Percentiles rank a stretch among this genome's conserved stretches.
Conservation (phyloP, 208 protist species). For the Trypanosoma congolense region DNA sequence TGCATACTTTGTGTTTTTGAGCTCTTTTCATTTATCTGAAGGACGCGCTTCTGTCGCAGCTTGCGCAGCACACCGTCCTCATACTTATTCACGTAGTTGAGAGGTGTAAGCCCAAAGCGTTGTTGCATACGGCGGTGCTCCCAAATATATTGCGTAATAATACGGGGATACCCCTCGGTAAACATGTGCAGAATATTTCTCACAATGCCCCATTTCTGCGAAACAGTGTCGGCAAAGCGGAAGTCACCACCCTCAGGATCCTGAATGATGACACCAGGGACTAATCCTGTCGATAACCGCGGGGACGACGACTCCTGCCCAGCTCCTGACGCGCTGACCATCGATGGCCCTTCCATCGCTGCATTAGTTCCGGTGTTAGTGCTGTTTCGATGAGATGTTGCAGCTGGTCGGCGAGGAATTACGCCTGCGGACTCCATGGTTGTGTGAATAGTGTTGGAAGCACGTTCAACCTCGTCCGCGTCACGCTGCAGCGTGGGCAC, state of each 20-base stretch:
- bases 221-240: slow-evolving; percentile 38
- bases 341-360: not conserved
- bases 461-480: slow-evolving; percentile 1
- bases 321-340: not conserved
- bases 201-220: slow-evolving; percentile 52
- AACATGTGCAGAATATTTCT: slow-evolving; percentile 90
- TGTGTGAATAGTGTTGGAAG: slow-evolving; percentile 31
- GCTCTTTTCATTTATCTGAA: slow-evolving; percentile 37
- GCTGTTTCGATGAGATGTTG: not conserved
- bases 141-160: slow-evolving; percentile 88
- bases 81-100: slow-evolving; percentile 81
- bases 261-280: slow-evolving; percentile 60
- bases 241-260: slow-evolving; percentile 87
- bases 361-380: not conserved
- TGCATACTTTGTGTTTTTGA: slow-evolving; percentile 27
- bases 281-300: slow-evolving; percentile 5
- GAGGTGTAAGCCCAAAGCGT: slow-evolving; percentile 62
- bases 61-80: slow-evolving; percentile 66
- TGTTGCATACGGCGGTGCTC: slow-evolving; percentile 72
- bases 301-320: not conserved
- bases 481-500: not conserved
- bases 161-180: slow-evolving; percentile 84
- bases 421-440: slow-evolving; percentile 65
- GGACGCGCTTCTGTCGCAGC: slow-evolving; percentile 43
- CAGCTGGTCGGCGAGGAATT: slow-evolving; percentile 48